Base-by-base conservation (phyloP, 768 basidiomycete species). In the Lactarius psammicola region DNA sequence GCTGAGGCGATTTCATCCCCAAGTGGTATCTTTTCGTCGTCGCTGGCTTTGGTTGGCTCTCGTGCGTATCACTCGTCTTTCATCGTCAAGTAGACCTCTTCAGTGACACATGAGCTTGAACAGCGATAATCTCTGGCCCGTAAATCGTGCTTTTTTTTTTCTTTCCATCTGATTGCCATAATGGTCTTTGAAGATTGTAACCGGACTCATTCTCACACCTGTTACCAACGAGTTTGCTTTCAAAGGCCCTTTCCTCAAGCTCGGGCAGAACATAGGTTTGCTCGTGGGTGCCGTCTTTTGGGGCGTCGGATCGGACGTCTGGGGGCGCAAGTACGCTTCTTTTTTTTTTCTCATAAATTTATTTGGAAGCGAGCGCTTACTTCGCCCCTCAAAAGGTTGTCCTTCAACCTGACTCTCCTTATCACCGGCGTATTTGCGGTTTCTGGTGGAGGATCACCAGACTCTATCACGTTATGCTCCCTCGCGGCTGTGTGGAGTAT, bases 61-160 rank as follows among this genome's bases (percentile, higher is more conserved):
- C 87, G 87, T 88, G 72, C 76, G 87, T 78, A 7, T 59, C 61
- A 10, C 3, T 11, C 44, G 57, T 26, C 20, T 33, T 18, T 9
- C 9, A 9, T 17, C 13, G 13, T 36, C n/a, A n/a, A 15, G 36
- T 38, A 38, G 6, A 38, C n/a, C n/a, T 26, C 3, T 49, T 49
- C 30, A 31, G 30, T 53, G 13, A n/a, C 36, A 28, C n/a, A 31
- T 59, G 13, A 10, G 1, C 70, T 31, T 59, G 13, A n/a, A 3
- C 70, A 86, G 87, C n/a, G 88, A 89, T 71, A 88, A 87, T 65
- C 79, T 89, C 31, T 90, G 87, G 88, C 88, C 87, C 18, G 87
- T 87, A 62, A 67, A 84, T 56, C 61, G 10, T 44, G 23, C 28
- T 26, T 42, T 10, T 33, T 15, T 20, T 17, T 44, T 23, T 34